Base-by-base conservation (phyloP, 805 yeast genomes). In the Kodamaea restingae region DNA sequence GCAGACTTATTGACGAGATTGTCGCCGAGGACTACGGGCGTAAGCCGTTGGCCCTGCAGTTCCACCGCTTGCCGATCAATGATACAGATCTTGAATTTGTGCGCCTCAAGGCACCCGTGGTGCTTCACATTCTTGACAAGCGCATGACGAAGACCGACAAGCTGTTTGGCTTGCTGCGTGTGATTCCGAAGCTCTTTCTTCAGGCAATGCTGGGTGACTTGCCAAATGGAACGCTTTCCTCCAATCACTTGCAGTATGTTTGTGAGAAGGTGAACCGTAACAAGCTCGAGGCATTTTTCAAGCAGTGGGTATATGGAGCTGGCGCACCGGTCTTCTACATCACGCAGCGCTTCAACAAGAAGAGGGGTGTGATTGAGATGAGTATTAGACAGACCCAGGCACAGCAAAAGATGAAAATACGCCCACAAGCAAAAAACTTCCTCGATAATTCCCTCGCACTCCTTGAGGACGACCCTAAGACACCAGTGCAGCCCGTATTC, bases 151-250 rank as follows among this genome's bases (percentile, higher is more conserved):
- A 93, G 55, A 88, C 97, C 1, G 98, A 95, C 56, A 82, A 90
- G 46, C 84, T 96, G 0, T 84, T 93, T 58, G 98, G 98, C 2
- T 67, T 93, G 43, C 79, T 90, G 3, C 77, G 98, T 46, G 97
- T 88, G 0, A 74, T 93, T 18, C 96, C 98, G 0, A 93, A 91
- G 50, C 68, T 93, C 18, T 87, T 91, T 46, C 63, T 93, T 25
- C 97, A 93, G 58, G 95, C 95, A 0, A 88, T 93, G 95, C 86
- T 95, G 6, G 95, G 95, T 12, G 98, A 93, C 51, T 65, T 93
- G 36, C 76, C 77, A 11, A 84, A 83, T 52, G 87, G 93, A 9
- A 73, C 80, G 11, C 59, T 91, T 18, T 81, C 95, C 5, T 81
- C 96, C 0, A 67, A 73, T 8, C 97, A 93, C 61, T 90, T 93